phyloP scores from a whole-genome alignment of 2,329 filamentous ascomycete species.

The Fusarium liriodendri region DNA sequence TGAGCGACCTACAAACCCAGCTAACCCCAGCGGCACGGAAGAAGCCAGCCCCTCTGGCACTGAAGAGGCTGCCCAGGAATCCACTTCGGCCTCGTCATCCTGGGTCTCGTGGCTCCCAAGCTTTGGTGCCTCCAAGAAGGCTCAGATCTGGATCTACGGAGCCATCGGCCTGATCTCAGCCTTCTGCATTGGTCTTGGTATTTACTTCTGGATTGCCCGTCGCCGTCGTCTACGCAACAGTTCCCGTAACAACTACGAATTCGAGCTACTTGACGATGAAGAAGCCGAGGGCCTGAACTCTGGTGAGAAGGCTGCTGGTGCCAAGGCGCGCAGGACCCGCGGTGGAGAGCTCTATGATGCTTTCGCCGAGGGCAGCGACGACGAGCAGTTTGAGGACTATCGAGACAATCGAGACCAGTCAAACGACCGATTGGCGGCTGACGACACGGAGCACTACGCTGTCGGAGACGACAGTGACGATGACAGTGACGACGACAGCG shows the following conservation, averaged over 20 bases:
- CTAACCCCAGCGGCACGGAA: constrained; percentile 50
- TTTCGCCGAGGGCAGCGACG: constrained; percentile 87
- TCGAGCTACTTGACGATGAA: constrained; percentile 89
- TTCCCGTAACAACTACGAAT: constrained; percentile 88
- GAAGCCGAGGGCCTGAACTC: constrained; percentile 70
- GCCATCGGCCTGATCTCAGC: constrained; percentile 84
- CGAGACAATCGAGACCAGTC: constrained; percentile 56
- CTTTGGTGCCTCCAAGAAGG: constrained; percentile 87
- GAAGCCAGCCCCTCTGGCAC: constrained; percentile 46
- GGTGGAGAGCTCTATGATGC: constrained; percentile 97
- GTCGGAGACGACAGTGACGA: constrained; percentile 62
- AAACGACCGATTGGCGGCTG: constrained; percentile 44
- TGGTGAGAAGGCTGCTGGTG: constrained; percentile 58
- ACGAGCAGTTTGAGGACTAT: constrained; percentile 65
- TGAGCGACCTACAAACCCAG: constrained; percentile 68
- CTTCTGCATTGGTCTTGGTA: constrained; percentile 84
- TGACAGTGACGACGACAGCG: constrained; percentile 54
- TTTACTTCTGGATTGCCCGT: constrained; percentile 84
- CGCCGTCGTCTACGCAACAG: constrained; percentile 80
- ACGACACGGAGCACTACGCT: constrained; percentile 60
- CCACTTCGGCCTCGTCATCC: constrained; percentile 69
- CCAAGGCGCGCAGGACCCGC: constrained; percentile 64
- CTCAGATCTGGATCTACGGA: constrained; percentile 94
- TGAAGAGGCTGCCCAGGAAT: constrained; percentile 49
- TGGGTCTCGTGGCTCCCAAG: constrained; percentile 90